Evolutionary conservation across 495 filamentous ascomycete genomes (phyloP), one percentile per base, ranked within the genome.

Genomic region (Aspergillus campestris): DNA sequence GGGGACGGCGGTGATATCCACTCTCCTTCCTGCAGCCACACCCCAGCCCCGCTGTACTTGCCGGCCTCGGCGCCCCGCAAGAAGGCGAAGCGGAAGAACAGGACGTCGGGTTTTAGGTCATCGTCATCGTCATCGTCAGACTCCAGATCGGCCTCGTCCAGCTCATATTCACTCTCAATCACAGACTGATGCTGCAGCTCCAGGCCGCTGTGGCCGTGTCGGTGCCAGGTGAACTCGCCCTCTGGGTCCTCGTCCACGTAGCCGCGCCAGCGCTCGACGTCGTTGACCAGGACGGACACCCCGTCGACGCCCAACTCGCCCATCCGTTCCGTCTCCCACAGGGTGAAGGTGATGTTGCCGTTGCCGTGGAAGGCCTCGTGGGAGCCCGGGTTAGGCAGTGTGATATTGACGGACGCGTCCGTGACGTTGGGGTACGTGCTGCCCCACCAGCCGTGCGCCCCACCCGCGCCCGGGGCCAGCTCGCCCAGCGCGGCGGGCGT

Each of bases 21-120:
- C n/a, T 65, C 60, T 29, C 85, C 81, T 50, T 85, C 72, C 7
- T 48, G 64, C 31, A 74, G 67, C 87, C 92, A 92, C 13, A 78
- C 77, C 1, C 89, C 91, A 1, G 90, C 84, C 51, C 78, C 82
- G 5, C 88, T 87, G 58, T 91, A 98, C 54, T 85, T 84, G 14
- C 75, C 84, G 38, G 73, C 74, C 12, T 70, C 58, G 33, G 79
- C 81, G 0, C 88, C 87, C 40, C 72, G 67, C 72, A 94, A 79
- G 58, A 81, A 90, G 6, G 77, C 85, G 67, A 95, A 95, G 6
- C 89, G 71, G 64, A 94, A 94, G 59, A 92, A 95, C 55, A 90
- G 78, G 45, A 65, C 66, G 42, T 72, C 56, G 61, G 80, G 57
- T 52, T 66, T 29, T 45, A 58, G 27, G 54, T 58, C 30, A 31